Evolutionary conservation across 2,329 filamentous ascomycete species (phyloP).

Genomic region (Macrophomina pseudophaseolina): DNA sequence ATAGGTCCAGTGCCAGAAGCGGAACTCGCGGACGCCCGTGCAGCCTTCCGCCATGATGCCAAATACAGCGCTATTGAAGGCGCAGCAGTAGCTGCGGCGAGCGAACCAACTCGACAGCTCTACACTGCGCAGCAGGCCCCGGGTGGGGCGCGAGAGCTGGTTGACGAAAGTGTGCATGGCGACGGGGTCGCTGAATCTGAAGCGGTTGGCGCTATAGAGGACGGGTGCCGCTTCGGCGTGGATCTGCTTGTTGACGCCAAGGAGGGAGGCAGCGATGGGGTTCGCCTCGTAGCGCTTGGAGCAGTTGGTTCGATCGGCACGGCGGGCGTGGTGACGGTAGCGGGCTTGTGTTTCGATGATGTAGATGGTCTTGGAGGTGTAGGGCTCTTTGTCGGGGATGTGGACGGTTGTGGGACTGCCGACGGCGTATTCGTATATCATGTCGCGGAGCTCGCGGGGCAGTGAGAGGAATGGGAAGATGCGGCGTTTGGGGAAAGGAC

Average conservation of each 20-base stretch:
- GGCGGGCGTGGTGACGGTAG: conserved; percentile 9
- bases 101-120: conserved; percentile 30
- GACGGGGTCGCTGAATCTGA: conserved; percentile 34
- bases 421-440: conserved; percentile 40
- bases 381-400: too few species aligned
- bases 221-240: conserved; percentile 36
- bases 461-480: conserved; percentile 43
- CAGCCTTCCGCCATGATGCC: conserved; percentile 35
- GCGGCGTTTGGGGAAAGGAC: conserved; percentile 37
- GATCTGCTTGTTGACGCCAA: conserved; percentile 40
- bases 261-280: conserved; percentile 34
- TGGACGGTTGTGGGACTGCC: conserved; percentile 33
- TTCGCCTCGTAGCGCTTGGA: not conserved
- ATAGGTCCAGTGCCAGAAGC: conserved; percentile 29
- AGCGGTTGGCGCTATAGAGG: conserved; percentile 38
- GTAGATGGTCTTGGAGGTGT: not conserved
- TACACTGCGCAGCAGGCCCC: conserved; percentile 29
- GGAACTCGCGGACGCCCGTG: conserved; percentile 38
- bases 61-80: conserved; percentile 42
- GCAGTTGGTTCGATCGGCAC: too few species aligned
- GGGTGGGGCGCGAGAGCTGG: not conserved
- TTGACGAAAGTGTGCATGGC: conserved; percentile 41
- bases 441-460: conserved; percentile 42
- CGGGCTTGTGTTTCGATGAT: not conserved
- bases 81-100: conserved; percentile 32